These are phyloP conservation scores for Microcyclospora pomicola DNA, from an alignment of 2,329 filamentous ascomycete genomes.

Conservation along the genomic window DNA sequence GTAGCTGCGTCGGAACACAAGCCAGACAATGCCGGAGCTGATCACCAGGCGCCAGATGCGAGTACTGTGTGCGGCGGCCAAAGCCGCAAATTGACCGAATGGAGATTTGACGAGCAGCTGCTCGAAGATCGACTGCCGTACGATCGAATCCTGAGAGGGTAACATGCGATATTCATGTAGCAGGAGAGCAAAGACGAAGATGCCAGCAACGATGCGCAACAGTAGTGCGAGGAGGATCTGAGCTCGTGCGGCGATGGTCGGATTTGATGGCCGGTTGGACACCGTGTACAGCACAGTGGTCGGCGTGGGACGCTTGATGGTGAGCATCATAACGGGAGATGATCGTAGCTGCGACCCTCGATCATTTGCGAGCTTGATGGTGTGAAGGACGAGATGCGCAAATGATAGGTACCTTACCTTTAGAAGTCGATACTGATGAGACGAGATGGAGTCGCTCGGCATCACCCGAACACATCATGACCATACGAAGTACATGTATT, in stretches of 20 bases:
- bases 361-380: no score
- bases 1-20: slow-evolving; percentile 18
- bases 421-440: no score
- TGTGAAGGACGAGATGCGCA: no score
- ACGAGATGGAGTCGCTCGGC: no score
- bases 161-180: slow-evolving; percentile 13
- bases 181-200: slow-evolving; percentile 23
- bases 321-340: slow-evolving; percentile 13
- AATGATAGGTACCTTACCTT: no score
- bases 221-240: slow-evolving; percentile 26
- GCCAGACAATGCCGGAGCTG: slow-evolving; percentile 14
- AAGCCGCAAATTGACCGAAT: slow-evolving; percentile 3
- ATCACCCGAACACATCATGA: no score
- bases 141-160: neutral
- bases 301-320: slow-evolving; percentile 39
- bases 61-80: slow-evolving; percentile 24
- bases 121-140: neutral
- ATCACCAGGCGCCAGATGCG: slow-evolving; percentile 30
- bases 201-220: slow-evolving; percentile 31
- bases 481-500: no score
- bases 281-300: slow-evolving; percentile 90
- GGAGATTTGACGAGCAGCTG: slow-evolving; percentile 1
- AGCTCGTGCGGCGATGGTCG: slow-evolving; percentile 32
- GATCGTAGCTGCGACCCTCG: no score
- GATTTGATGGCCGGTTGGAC: slow-evolving; percentile 53